Evolutionary conservation across 495 filamentous ascomycete species (phyloP).

Genomic region (Neohortaea acidophila): DNA sequence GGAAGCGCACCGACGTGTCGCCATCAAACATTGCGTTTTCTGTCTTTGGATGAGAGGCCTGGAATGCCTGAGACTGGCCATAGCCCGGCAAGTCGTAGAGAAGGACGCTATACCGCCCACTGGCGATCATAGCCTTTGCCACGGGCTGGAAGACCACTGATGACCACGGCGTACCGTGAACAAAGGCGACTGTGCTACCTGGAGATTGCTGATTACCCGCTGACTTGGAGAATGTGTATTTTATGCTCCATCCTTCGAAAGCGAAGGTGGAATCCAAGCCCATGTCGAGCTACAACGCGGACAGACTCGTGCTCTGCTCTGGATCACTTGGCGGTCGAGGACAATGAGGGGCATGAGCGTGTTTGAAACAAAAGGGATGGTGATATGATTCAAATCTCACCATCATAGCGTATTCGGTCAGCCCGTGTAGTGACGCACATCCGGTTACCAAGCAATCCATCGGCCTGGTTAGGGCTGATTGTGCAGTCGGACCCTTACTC

Average conservation of each 20-base stretch:
- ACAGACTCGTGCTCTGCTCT: too few relatives aligned
- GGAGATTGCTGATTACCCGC: neutral
- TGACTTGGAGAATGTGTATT: slow-evolving; percentile 1
- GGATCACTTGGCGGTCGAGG: too few relatives aligned
- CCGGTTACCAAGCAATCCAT: too few relatives aligned
- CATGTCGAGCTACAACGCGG: too few relatives aligned
- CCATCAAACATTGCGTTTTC: slow-evolving; percentile 1
- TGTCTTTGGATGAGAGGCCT: neutral
- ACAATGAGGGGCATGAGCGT: too few relatives aligned
- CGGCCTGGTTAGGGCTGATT: too few relatives aligned
- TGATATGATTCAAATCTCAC: too few relatives aligned
- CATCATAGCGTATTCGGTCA: too few relatives aligned
- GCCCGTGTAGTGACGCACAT: too few relatives aligned
- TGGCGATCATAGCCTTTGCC: slow-evolving; percentile 5
- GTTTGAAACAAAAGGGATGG: too few relatives aligned
- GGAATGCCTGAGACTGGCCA: slow-evolving; percentile 6
- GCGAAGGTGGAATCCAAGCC: neutral
- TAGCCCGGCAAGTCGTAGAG: slow-evolving; percentile 11
- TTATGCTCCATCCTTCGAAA: neutral
- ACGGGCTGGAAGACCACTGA: slow-evolving; percentile 7
- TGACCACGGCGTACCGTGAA: slow-evolving; percentile 13
- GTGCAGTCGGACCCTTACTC: too few relatives aligned
- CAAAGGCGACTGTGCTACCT: slow-evolving; percentile 7
- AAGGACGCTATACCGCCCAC: slow-evolving; percentile 1
- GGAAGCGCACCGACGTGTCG: slow-evolving; percentile 8